Base-by-base conservation (phyloP, 306 rosid species). In the Fragaria iinumae region DNA sequence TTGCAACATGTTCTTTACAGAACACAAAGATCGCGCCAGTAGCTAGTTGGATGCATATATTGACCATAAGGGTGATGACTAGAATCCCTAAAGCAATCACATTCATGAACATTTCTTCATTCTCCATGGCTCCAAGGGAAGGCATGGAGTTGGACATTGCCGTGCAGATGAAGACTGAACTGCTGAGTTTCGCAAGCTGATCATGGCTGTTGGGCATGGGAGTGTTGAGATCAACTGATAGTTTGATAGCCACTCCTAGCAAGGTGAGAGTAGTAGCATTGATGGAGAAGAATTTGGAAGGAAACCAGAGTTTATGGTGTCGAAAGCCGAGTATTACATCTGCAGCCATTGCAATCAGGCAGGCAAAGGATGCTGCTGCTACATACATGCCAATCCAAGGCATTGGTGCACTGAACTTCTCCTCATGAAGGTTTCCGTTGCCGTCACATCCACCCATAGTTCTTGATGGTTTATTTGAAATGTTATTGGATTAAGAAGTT, bases 341-440 rank as follows among this genome's bases (percentile, higher is more conserved):
- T 16, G 81, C 80, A 4, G 87, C 88, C 89, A 88, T 83, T n/a
- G 90, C 88, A 17, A 84, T 59, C 44, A 94, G 83, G 75, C 96
- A 91, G 1, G 76, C 79, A 0, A 87, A 56, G 6, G 97, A 88
- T 69, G 96, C 98, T 80, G 89, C 86, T 29, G 88, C 96, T 76
- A 94, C 89, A 76, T 91, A 94, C 60, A 90, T 57, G 65, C 98
- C 98, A 39, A 94, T 87, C 98, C 98, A 94, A 65, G 98, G 98
- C 90, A 94, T 81, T 0, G 98, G 98, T 76, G 80, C 77, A 80
- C 90, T 89, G 89, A 89, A 94, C 29, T 87, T 84, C 11, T 91
- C 53, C 47, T 73, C 98, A 29, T 91, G 87, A 76, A 94, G 83
- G 49, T 32, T 3, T 29, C 93, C 98, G 47, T 84, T 77, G 8